Evolutionary conservation across 129 eudicot genomes (phyloP).

Genomic region (Pittosporum tobira): DNA sequence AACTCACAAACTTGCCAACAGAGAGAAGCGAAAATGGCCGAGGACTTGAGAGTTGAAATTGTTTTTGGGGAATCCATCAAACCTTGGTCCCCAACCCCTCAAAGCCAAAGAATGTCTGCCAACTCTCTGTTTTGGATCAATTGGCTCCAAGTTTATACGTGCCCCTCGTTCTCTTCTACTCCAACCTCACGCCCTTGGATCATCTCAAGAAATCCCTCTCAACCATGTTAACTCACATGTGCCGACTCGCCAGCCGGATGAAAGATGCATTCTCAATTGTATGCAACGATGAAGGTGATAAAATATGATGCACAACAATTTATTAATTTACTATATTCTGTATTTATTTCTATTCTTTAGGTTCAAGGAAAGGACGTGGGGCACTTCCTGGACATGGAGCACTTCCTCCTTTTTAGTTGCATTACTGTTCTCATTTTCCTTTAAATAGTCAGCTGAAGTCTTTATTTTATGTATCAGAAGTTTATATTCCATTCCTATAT

Average conservation of each 20-base stretch:
- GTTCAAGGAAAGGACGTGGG: too few species aligned
- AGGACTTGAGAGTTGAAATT: constrained; percentile 6
- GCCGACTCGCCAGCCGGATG: constrained; percentile 9
- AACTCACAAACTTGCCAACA: too few species aligned
- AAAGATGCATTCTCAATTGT: constrained; percentile 8
- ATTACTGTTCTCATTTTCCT: too few species aligned
- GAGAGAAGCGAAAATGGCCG: too few species aligned
- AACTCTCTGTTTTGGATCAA: constrained; percentile 4
- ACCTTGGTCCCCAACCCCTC: not conserved
- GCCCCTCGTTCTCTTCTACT: not conserved
- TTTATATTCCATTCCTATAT: too few species aligned
- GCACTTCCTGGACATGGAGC: too few species aligned
- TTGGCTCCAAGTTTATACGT: not conserved
- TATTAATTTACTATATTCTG: too few species aligned
- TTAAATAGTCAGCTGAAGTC: too few species aligned
- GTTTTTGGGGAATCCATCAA: not conserved
- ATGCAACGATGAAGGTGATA: constrained; percentile 15
- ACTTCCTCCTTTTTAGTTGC: too few species aligned
- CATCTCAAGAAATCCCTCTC: constrained; percentile 11
- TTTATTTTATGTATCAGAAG: too few species aligned
- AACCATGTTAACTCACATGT: not conserved
- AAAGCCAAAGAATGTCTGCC: not conserved
- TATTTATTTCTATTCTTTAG: too few species aligned
- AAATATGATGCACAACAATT: too few species aligned
- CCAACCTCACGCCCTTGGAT: not conserved